A percentile compares a stretch with the other conserved stretches of the same genome.
Evolutionary conservation across 2,329 filamentous ascomycete genomes (phyloP).

Genomic region (Monosporascus sp.): DNA sequence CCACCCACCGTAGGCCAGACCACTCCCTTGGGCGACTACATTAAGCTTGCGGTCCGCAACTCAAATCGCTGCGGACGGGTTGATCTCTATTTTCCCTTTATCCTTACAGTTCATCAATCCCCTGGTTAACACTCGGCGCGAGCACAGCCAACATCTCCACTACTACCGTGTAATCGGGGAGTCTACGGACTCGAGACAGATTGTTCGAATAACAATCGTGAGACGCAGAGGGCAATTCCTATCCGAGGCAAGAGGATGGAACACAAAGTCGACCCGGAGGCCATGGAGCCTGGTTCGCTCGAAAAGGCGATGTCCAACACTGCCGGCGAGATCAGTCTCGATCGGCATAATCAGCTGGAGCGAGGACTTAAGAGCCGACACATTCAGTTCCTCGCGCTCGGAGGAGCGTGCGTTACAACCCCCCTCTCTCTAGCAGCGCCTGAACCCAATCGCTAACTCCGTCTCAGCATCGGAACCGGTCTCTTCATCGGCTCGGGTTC

Average conservation of each 20-base stretch:
- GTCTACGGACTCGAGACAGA: no score
- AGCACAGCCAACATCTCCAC: no score
- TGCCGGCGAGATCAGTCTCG: conserved; percentile 26
- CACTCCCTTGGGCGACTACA: neutral
- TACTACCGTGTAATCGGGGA: no score
- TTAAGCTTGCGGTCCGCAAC: neutral
- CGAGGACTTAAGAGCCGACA: conserved; percentile 55
- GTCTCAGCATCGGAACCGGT: conserved; percentile 52
- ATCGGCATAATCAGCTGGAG: conserved; percentile 38
- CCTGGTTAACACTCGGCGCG: no score
- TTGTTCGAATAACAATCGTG: no score
- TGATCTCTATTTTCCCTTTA: no score
- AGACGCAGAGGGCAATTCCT: no score
- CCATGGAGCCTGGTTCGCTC: conserved; percentile 14
- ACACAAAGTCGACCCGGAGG: conserved; percentile 11
- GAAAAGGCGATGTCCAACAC: conserved; percentile 17
- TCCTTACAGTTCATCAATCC: no score
- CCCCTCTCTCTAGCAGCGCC: neutral
- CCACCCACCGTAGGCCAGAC: neutral
- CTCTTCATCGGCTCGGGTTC: conserved; percentile 57
- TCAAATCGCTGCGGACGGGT: no score
- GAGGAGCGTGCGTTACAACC: conserved; percentile 32
- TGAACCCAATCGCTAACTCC: neutral
- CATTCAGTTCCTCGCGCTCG: conserved; percentile 55
- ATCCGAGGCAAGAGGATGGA: conserved; percentile 8